Percentiles rank a stretch among this genome's conserved stretches.
Evolutionary conservation across 1,284 basidiomycete species (phyloP).

Genomic region (Meripilus lineatus): DNA sequence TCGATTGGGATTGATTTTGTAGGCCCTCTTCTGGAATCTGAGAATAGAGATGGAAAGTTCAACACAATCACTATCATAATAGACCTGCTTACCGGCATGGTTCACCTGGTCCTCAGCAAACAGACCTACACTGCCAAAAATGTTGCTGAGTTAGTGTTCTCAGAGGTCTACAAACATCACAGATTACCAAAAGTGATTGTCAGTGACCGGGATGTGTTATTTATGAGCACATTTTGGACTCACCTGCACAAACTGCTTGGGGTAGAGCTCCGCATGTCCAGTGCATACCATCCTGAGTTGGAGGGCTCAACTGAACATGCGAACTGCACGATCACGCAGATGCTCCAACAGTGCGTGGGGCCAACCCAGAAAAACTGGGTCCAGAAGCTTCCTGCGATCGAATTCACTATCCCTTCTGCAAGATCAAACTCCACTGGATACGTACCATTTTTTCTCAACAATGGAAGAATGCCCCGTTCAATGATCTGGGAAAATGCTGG

Average conservation of each 20-base stretch:
- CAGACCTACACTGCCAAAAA: slow-evolving; percentile 29
- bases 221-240: slow-evolving; percentile 41
- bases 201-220: slow-evolving; percentile 36
- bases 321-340: slow-evolving; percentile 34
- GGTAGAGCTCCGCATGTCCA: slow-evolving; percentile 33
- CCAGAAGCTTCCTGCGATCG: slow-evolving; percentile 28
- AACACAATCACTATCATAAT: slow-evolving; percentile 30
- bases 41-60: slow-evolving; percentile 21
- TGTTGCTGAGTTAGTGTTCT: slow-evolving; percentile 37
- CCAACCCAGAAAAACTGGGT: slow-evolving; percentile 35
- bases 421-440: slow-evolving; percentile 30
- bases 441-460: slow-evolving; percentile 32
- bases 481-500: slow-evolving; percentile 26
- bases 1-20: slow-evolving; percentile 33
- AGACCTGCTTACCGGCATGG: slow-evolving; percentile 29
- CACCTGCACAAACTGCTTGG: slow-evolving; percentile 30
- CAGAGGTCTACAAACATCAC: slow-evolving; percentile 33
- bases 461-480: slow-evolving; percentile 26
- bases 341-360: slow-evolving; percentile 30
- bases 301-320: slow-evolving; percentile 37
- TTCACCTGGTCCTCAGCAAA: slow-evolving; percentile 25
- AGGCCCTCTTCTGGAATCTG: slow-evolving; percentile 28
- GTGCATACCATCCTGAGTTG: slow-evolving; percentile 40
- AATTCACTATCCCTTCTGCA: slow-evolving; percentile 30
- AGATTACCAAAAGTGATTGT: slow-evolving; percentile 37